Base-by-base conservation (phyloP, 805 yeast genomes). In the Brettanomyces anomalus region DNA sequence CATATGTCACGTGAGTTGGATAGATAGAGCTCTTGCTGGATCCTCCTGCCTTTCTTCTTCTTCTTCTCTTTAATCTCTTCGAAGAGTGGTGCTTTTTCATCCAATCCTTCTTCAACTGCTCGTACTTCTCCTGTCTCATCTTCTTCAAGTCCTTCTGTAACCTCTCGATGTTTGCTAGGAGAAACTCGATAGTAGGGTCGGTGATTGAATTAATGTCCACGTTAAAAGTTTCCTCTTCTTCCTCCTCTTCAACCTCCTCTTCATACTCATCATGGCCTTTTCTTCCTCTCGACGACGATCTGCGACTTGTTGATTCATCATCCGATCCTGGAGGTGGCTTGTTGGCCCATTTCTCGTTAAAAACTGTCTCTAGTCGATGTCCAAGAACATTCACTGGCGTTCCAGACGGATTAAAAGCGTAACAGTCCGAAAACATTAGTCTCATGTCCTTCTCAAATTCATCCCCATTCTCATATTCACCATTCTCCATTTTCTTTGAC, bases 331-430 rank as follows among this genome's bases (percentile, higher is more conserved):
- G 70, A 2, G 16, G 24, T 16, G 96, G 96, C 60, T 81, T 78
- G 51, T 86, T 88, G 19, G 77, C 74, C 97, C 97, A 90, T 61
- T 79, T 81, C 55, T 84, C 80, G 54, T 87, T 84, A 57, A 90
- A 93, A 3, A 85, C 75, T 21, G 80, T 81, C 63, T 93, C 97
- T 43, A 93, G 68, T 53, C 88, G 74, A 60, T 86, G 95, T 16
- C 97, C 98, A 95, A 93, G 84, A 74, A 77, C 75, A 61, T 89
- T 87, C 32, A 93, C 98, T 39, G 95, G 95, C 4, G 95, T 81
- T n/a, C 96, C 95, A 54, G 85, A 95, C 2, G 98, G 97, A 63
- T 93, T 93, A 68, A 90, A 93, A 14, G 74, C 70, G 61, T 86
- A 93, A 66, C 97, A 90, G 65, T 93, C 90, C 48, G 75, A 70